Conservation (phyloP, 371 early-diverging fungal species). For the Mucor piriformis region DNA sequence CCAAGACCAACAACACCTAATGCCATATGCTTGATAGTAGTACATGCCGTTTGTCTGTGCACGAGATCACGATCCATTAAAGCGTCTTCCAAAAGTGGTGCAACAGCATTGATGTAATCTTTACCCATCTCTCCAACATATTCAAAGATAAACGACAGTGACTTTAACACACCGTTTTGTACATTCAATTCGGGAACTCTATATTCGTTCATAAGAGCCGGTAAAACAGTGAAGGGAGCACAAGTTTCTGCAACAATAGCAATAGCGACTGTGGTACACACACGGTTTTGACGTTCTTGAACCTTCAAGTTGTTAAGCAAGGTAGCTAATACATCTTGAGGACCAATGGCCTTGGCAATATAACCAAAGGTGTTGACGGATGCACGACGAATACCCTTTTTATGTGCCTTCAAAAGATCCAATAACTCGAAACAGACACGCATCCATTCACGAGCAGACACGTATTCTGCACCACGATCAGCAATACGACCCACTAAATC, state of each 20-base stretch:
- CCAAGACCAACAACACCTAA: conserved; percentile 90
- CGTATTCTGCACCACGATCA: conserved; percentile 97
- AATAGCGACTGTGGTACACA: conserved; percentile 98
- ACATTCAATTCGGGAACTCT: conserved; percentile 97
- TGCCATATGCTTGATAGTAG: conserved; percentile 92
- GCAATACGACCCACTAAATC: conserved; percentile 97
- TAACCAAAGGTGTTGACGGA: conserved; percentile 97
- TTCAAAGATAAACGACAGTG: conserved; percentile 95
- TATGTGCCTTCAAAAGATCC: conserved; percentile 95
- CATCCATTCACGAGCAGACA: conserved; percentile 99
- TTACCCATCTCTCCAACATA: conserved; percentile 97
- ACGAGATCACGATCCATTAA: conserved; percentile 97
- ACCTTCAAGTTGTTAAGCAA: conserved; percentile 97
- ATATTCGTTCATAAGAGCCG: conserved; percentile 98
- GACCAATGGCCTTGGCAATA: conserved; percentile 99
- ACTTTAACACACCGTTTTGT: conserved; percentile 97
- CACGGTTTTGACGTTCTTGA: conserved; percentile 97
- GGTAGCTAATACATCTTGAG: conserved; percentile 98
- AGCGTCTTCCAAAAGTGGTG: conserved; percentile 96
- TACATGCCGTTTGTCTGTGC: conserved; percentile 96
- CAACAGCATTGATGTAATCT: conserved; percentile 95
- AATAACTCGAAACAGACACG: conserved; percentile 97
- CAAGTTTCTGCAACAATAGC: conserved; percentile 92
- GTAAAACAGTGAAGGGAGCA: conserved; percentile 96
- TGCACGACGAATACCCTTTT: conserved; percentile 93